These are phyloP conservation scores for Zopfia rhizophila DNA, from an alignment of 2,329 filamentous ascomycete genomes.

Conservation along the genomic window DNA sequence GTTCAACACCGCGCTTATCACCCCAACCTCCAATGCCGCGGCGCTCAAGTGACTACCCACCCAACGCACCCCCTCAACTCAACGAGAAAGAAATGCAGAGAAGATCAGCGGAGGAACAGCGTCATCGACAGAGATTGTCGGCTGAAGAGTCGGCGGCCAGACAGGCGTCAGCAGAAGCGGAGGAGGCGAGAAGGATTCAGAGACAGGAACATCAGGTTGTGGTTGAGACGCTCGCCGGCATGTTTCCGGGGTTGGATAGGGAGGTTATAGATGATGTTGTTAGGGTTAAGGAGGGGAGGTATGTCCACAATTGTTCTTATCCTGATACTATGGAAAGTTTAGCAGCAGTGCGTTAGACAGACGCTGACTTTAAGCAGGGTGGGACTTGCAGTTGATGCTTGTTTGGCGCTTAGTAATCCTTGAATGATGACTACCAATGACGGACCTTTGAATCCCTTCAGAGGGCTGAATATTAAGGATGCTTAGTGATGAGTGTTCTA, in stretches of 20 bases:
- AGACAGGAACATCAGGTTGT: conserved; percentile 87
- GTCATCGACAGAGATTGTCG: conserved; percentile 58
- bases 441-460: no score
- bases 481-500: no score
- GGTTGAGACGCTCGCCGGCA: conserved; percentile 91
- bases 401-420: conserved; percentile 56
- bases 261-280: conserved; percentile 98
- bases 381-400: conserved; percentile 60
- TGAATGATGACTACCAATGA: no score
- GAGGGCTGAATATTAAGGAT: no score
- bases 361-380: conserved; percentile 44
- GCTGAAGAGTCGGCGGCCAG: conserved; percentile 89
- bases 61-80: conserved; percentile 19
- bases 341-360: background rate
- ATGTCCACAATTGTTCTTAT: conserved; percentile 52
- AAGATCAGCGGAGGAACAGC: conserved; percentile 39
- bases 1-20: conserved; percentile 61
- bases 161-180: conserved; percentile 89
- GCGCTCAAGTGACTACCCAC: conserved; percentile 49
- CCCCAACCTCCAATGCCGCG: conserved; percentile 58
- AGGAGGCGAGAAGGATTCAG: conserved; percentile 85
- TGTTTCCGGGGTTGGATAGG: conserved; percentile 95
- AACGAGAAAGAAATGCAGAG: conserved; percentile 29
- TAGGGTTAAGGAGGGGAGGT: conserved; percentile 93
- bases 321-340: background rate